These are phyloP conservation scores for Colletotrichum theobromicola DNA, from an alignment of 2,329 filamentous ascomycete genomes.

Conservation along the genomic window DNA sequence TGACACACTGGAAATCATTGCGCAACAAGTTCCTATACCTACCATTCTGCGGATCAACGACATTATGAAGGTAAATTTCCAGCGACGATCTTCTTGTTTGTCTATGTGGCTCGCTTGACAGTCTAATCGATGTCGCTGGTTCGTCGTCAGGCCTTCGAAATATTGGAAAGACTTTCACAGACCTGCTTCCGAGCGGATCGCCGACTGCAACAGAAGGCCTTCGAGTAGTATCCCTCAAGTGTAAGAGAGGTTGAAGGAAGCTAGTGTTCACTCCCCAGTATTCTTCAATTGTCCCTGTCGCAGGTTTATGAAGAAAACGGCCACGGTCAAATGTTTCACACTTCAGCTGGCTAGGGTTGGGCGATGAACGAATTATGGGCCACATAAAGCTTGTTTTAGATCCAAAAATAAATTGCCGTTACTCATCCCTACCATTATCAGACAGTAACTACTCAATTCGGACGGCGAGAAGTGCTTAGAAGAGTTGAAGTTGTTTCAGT, in stretches of 20 bases:
- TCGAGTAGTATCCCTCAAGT: neutral
- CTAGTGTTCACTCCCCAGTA: neutral
- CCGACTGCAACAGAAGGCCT: neutral
- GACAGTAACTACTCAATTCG: neutral
- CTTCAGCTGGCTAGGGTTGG: neutral
- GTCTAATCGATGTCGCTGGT: neutral
- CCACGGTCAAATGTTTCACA: neutral
- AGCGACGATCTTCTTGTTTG: neutral
- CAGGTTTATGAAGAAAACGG: neutral
- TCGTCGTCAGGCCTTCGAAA: neutral
- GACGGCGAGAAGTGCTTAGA: neutral
- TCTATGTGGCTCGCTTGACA: neutral
- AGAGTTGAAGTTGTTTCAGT: neutral
- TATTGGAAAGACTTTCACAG: neutral
- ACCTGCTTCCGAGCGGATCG: neutral
- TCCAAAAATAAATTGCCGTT: constrained; percentile 3
- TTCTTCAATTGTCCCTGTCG: neutral
- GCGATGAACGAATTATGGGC: neutral
- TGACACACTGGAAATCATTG: neutral
- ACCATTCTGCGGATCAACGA: neutral
- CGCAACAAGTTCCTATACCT: no score
- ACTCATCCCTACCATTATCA: neutral
- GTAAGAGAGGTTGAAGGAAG: neutral
- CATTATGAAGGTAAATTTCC: neutral
- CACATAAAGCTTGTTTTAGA: constrained; percentile 8